These are phyloP conservation scores for Cadophora malorum DNA, from an alignment of 2,329 filamentous ascomycete species.

Conservation along the genomic window DNA sequence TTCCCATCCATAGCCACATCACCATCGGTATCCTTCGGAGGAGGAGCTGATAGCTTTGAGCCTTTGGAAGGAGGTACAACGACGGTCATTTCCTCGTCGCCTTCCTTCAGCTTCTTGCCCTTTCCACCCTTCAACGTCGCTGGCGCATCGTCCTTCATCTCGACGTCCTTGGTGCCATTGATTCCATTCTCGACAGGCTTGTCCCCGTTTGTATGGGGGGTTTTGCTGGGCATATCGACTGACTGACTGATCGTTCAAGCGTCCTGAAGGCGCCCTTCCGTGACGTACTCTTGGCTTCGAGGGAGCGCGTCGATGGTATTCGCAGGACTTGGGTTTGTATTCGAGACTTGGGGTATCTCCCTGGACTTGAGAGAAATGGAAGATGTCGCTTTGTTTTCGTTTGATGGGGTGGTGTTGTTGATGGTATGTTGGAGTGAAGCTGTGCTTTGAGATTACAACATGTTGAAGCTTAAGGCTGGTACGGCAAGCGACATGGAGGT, in stretches of 20 bases:
- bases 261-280: conserved; percentile 40
- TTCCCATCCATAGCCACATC: conserved; percentile 74
- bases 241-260: conserved; percentile 21
- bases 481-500: conserved; percentile 21
- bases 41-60: conserved; percentile 61
- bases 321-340: conserved; percentile 6
- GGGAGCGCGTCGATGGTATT: conserved; percentile 37
- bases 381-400: conserved; percentile 22
- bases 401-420: conserved; percentile 27
- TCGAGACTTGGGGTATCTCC: conserved; percentile 6
- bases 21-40: conserved; percentile 66
- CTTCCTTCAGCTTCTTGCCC: conserved; percentile 71
- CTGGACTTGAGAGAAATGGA: conserved; percentile 17
- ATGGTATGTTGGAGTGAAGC: conserved; percentile 25
- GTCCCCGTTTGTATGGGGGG: conserved; percentile 70
- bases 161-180: conserved; percentile 70
- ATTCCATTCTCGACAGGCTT: conserved; percentile 72
- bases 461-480: conserved; percentile 33
- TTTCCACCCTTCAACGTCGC: conserved; percentile 66
- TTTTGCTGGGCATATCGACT: conserved; percentile 71
- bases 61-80: conserved; percentile 77
- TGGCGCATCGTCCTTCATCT: conserved; percentile 70
- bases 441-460: conserved; percentile 33
- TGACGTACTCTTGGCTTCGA: conserved; percentile 37
- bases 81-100: conserved; percentile 81